Base-by-base conservation (phyloP, 2,329 filamentous ascomycete genomes). In the Colletotrichum agaves region DNA sequence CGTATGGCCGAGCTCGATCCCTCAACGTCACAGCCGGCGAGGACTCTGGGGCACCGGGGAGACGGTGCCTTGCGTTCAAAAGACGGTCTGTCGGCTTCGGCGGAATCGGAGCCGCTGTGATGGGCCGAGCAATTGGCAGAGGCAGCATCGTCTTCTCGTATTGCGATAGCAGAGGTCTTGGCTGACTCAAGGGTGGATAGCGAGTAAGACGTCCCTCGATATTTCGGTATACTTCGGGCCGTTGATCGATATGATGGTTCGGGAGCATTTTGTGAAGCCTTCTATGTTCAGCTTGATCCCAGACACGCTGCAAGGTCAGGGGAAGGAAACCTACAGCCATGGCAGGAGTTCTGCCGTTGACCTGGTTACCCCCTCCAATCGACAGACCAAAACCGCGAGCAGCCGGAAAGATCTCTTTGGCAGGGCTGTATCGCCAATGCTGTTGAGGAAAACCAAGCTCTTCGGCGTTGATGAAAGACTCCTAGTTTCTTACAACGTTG, bases 401-500 rank as follows among this genome's bases (percentile, higher is more conserved):
- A 7, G 11, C 17, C 47, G 41, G 27, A 7, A 27, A 27, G 27
- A 27, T 27, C 27, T 27, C 27, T 7, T 8, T 27, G 27, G 6
- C 27, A 27, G 27, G 21, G 21, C 19, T 23, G n/a, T 31, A n/a
- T 6, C 8, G n/a, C 7, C 23, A 27, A 12, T 19, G 15, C 27
- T 21, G 31, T 2, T 11, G 21, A 56, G 27, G 15, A 27, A 19
- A n/a, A 39, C 23, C 43, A 31, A 53, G 17, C 52, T 59, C 41
- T 33, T 10, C 46, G 23, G 47, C 35, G 39, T 19, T 59, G 53
- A 37, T 35, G 27, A 33, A 19, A 59, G 23, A 49, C 65, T 65
- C 35, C 73, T 76, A 85, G 57, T 76, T 76, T 78, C 80, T 86
- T 77, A 88, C 78, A 72, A 97, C 79, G 78, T 96, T 91, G 69